Percentiles rank a stretch among this genome's conserved stretches.
Evolutionary conservation across 1,284 basidiomycete species (phyloP).

Genomic region (Erythrobasidium hasegawianum): DNA sequence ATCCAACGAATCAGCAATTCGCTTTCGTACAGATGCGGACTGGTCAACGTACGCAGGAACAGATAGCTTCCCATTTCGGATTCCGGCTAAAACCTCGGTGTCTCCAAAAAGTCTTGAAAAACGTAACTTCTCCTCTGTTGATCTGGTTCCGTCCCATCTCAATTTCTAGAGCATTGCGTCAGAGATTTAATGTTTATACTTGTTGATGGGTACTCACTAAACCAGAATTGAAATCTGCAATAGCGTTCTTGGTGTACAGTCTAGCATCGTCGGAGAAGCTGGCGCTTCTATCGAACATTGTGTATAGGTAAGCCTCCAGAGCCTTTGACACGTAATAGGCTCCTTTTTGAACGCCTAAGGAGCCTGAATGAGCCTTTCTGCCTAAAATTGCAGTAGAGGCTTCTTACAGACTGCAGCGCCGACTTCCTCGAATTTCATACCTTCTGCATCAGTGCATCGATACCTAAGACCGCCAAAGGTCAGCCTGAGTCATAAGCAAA

Average conservation of each 20-base stretch:
- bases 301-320: neutral
- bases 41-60: neutral
- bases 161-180: neutral
- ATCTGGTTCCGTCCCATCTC: neutral
- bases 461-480: too few relatives aligned
- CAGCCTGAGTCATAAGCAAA: too few relatives aligned
- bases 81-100: too few relatives aligned
- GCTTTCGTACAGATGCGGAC: neutral
- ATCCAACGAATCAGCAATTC: neutral
- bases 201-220: neutral
- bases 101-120: too few relatives aligned
- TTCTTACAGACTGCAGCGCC: neutral
- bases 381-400: neutral
- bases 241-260: neutral
- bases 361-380: neutral
- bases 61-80: neutral
- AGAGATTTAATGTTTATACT: too few relatives aligned
- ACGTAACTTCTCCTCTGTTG: too few relatives aligned
- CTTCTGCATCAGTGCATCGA: neutral
- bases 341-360: neutral
- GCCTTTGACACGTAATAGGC: neutral
- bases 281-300: neutral
- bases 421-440: neutral
- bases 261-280: neutral
- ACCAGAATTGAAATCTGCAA: neutral